phyloP scores from a whole-genome alignment of 1,284 basidiomycete species.

The Exobasidium rhododendri region DNA sequence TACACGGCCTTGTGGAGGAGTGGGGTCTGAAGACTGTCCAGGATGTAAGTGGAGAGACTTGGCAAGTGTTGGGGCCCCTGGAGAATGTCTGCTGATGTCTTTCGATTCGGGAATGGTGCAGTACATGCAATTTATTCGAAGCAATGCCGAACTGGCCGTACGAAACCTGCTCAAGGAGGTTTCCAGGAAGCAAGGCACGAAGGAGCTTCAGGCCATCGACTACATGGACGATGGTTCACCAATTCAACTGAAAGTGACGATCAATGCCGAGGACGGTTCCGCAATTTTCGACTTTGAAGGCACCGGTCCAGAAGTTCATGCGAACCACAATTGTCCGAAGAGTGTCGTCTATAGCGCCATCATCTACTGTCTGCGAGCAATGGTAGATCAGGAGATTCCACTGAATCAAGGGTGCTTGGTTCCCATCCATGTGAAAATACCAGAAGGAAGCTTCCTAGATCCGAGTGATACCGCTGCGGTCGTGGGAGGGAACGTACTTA shows the following conservation, averaged over 20 bases:
- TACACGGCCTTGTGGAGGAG: slow-evolving; percentile 70
- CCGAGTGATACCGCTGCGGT: slow-evolving; percentile 78
- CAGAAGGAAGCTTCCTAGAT: slow-evolving; percentile 72
- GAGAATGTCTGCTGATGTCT: neutral
- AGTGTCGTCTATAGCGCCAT: slow-evolving; percentile 85
- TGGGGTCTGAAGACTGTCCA: slow-evolving; percentile 84
- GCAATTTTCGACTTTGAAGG: slow-evolving; percentile 81
- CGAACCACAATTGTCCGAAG: slow-evolving; percentile 74
- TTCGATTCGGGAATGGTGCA: slow-evolving; percentile 12
- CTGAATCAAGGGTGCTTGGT: slow-evolving; percentile 86
- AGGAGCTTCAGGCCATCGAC: slow-evolving; percentile 68
- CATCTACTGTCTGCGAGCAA: slow-evolving; percentile 87
- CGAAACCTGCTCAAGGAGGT: slow-evolving; percentile 76
- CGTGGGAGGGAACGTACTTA: slow-evolving; percentile 88
- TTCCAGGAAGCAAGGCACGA: slow-evolving; percentile 64
- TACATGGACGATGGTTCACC: slow-evolving; percentile 56
- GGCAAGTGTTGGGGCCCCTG: neutral
- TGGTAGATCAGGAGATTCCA: slow-evolving; percentile 88
- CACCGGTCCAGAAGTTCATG: slow-evolving; percentile 81
- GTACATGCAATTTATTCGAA: slow-evolving; percentile 63
- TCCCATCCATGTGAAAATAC: slow-evolving; percentile 70
- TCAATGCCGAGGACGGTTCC: slow-evolving; percentile 71
- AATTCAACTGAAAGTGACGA: slow-evolving; percentile 77
- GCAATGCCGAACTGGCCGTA: slow-evolving; percentile 85
- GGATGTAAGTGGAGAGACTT: slow-evolving; percentile 17